phyloP scores from a whole-genome alignment of 2,329 filamentous ascomycete genomes.

The Apiospora phragmitis region DNA sequence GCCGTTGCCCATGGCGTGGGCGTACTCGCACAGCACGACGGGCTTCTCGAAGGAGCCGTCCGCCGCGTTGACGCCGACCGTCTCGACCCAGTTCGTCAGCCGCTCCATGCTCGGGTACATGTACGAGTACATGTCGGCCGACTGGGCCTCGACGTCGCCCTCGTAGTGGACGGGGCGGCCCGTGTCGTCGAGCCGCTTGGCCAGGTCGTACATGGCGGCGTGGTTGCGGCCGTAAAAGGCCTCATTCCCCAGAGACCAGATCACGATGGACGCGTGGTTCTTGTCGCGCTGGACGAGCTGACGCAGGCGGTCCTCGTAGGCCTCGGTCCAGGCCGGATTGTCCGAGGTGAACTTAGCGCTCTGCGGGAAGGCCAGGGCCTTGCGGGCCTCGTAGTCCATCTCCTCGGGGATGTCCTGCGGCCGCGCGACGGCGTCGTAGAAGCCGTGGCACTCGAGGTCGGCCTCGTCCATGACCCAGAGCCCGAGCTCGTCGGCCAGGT shows the following conservation, averaged over 20 bases:
- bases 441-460: conserved; percentile 55
- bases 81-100: conserved; percentile 46
- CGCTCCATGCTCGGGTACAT: conserved; percentile 63
- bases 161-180: conserved; percentile 67
- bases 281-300: conserved; percentile 69
- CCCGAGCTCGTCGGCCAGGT: conserved; percentile 65
- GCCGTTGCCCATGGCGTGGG: conserved; percentile 72
- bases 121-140: conserved; percentile 65
- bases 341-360: conserved; percentile 61
- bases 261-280: conserved; percentile 68
- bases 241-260: conserved; percentile 76
- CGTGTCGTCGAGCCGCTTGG: conserved; percentile 53
- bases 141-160: conserved; percentile 58
- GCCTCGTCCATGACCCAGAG: conserved; percentile 59
- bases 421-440: conserved; percentile 49
- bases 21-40: conserved; percentile 59
- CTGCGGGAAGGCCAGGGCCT: conserved; percentile 52
- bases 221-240: conserved; percentile 71
- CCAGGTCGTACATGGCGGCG: conserved; percentile 65
- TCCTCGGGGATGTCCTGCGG: conserved; percentile 54
- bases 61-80: conserved; percentile 37
- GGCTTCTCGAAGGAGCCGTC: conserved; percentile 55
- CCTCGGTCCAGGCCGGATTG: conserved; percentile 60
- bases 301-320: conserved; percentile 67
- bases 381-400: conserved; percentile 61